Conservation (phyloP, 768 basidiomycete species). For the Nevesoporus exiguus region DNA sequence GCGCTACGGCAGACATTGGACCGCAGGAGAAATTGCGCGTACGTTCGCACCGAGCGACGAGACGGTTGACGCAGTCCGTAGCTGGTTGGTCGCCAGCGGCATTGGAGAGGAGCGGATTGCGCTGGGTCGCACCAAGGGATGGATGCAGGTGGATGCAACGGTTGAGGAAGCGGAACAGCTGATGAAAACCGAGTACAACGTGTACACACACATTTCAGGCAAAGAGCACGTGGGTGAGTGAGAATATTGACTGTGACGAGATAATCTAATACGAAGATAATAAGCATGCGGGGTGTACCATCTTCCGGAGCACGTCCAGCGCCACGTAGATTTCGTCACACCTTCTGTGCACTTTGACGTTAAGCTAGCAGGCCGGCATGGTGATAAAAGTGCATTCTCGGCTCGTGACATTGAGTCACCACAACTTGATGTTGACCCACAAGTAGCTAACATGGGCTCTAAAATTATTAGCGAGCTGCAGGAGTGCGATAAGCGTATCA, state of each 20-base stretch:
- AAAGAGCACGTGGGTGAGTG: slow-evolving; percentile 24
- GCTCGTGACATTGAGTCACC: slow-evolving; percentile 17
- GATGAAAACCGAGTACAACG: slow-evolving; percentile 32
- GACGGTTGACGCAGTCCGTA: slow-evolving; percentile 20
- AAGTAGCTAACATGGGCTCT: slow-evolving; percentile 13
- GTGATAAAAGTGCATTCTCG: background rate
- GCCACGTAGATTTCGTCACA: slow-evolving; percentile 35
- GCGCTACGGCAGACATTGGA: slow-evolving; percentile 33
- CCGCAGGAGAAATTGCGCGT: slow-evolving; percentile 23
- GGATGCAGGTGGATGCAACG: slow-evolving; percentile 28
- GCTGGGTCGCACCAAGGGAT: slow-evolving; percentile 18
- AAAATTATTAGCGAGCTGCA: slow-evolving; percentile 3
- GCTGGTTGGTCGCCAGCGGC: slow-evolving; percentile 25
- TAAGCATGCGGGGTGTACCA: slow-evolving; percentile 33
- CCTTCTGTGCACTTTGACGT: slow-evolving; percentile 34
- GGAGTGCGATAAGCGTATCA: slow-evolving; percentile 18
- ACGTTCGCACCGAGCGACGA: slow-evolving; percentile 23
- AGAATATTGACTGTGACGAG: background rate
- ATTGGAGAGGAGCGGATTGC: slow-evolving; percentile 21
- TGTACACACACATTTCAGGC: slow-evolving; percentile 29
- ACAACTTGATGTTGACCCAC: slow-evolving; percentile 8
- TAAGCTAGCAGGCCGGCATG: slow-evolving; percentile 12
- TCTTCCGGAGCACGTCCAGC: slow-evolving; percentile 28
- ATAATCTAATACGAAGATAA: background rate
- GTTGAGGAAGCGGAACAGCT: slow-evolving; percentile 32